Percentiles rank a stretch among this genome's conserved stretches.
phyloP scores from a whole-genome alignment of 495 filamentous ascomycete species.

The Neurospora sp. region DNA sequence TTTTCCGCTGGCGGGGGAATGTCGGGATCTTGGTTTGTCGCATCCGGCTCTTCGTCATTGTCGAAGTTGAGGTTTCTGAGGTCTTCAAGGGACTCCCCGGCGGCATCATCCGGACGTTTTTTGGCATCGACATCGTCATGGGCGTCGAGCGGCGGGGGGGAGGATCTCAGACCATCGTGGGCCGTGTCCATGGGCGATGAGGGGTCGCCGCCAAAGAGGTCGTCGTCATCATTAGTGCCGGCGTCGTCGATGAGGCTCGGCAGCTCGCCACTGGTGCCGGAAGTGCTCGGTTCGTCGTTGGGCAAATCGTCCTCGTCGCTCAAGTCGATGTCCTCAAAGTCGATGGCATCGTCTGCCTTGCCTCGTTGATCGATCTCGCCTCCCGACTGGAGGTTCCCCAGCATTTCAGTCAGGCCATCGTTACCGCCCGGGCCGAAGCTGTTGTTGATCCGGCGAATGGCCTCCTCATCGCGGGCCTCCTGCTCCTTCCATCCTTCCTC shows the following conservation, averaged over 20 bases:
- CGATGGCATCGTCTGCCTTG: conserved; percentile 41
- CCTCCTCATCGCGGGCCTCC: conserved; percentile 17
- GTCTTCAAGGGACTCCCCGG: conserved; percentile 17
- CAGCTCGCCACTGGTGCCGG: conserved; percentile 26
- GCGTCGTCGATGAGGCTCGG: conserved; percentile 40
- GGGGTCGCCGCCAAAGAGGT: conserved; percentile 37
- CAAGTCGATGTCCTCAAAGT: conserved; percentile 90
- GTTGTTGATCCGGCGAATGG: conserved; percentile 11
- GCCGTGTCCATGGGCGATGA: conserved; percentile 26
- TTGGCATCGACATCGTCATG: conserved; percentile 20
- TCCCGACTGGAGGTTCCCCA: conserved; percentile 15
- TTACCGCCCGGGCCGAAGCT: conserved; percentile 2
- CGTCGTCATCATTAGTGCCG: conserved; percentile 39
- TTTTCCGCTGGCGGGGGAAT: conserved; percentile 53
- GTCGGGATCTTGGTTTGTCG: conserved; percentile 35
- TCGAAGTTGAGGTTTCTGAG: conserved; percentile 36
- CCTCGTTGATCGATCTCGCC: conserved; percentile 24
- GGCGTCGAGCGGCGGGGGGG: conserved; percentile 24
- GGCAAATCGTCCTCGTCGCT: conserved; percentile 47
- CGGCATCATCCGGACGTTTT: conserved; percentile 12
- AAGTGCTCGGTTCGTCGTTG: conserved; percentile 27
- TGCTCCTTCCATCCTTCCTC: conserved; percentile 21
- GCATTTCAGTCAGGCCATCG: conserved; percentile 7
- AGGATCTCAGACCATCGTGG: conserved; percentile 21
- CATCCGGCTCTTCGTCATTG: conserved; percentile 26